Conservation (phyloP, 805 yeast genomes). For the Yamadazyma ubonensis region DNA sequence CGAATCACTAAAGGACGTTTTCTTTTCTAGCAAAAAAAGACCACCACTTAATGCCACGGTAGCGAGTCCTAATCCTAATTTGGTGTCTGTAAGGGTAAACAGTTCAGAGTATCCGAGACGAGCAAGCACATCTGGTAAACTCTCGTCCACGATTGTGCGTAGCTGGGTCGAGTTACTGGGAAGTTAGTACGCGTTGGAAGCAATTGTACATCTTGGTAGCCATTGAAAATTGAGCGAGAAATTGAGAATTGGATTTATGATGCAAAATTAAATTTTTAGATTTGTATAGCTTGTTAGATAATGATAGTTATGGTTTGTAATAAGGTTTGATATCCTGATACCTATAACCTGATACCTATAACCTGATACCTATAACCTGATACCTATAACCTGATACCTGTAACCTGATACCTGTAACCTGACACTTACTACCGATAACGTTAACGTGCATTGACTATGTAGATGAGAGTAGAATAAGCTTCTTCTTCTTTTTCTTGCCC, state of each 20-base stretch:
- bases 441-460: no score
- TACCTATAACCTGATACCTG: no score
- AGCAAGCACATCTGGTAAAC: slow-evolving; percentile 39
- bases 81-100: slow-evolving; percentile 44
- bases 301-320: no score
- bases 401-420: no score
- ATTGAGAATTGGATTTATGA: no score
- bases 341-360: no score
- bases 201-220: slow-evolving; percentile 18
- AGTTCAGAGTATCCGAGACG: slow-evolving; percentile 49
- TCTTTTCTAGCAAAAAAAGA: slow-evolving; percentile 50
- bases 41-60: slow-evolving; percentile 48
- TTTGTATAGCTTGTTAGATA: no score
- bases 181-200: slow-evolving; percentile 7
- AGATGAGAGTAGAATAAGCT: slow-evolving; percentile 33
- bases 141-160: slow-evolving; percentile 51
- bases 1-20: slow-evolving; percentile 42
- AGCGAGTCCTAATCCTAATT: slow-evolving; percentile 48
- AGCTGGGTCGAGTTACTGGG: slow-evolving; percentile 47
- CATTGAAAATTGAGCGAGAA: not conserved
- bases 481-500: slow-evolving; percentile 48
- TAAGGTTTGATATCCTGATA: no score
- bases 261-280: no score
- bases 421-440: no score
- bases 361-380: no score